Evolutionary conservation across 345 rosid genomes (phyloP).

Genomic region (Rhodomyrtus tomentosa): DNA sequence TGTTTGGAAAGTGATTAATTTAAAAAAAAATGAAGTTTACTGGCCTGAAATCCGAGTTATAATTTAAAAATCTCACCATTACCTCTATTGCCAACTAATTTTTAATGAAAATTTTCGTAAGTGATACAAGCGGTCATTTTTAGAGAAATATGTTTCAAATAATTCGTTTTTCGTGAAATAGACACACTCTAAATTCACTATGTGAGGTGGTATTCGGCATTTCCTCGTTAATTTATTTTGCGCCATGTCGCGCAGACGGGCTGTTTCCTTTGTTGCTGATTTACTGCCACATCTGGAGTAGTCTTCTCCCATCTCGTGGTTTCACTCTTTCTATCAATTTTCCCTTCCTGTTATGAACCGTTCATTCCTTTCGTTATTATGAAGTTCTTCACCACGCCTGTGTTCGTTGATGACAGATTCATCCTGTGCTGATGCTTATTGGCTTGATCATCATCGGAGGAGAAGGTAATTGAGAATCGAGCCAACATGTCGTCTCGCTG

Average conservation of each 20-base stretch:
- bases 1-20: not conserved
- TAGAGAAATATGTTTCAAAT: too few relatives aligned
- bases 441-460: constrained; percentile 89
- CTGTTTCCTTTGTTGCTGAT: not conserved
- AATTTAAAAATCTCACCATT: not conserved
- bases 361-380: not conserved
- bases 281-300: not conserved
- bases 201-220: not conserved
- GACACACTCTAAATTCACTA: too few relatives aligned
- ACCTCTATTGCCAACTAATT: not conserved
- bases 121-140: too few relatives aligned
- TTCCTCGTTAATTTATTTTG: not conserved
- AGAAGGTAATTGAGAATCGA: constrained; percentile 44
- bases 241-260: not conserved
- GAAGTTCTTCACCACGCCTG: not conserved
- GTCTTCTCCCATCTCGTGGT: not conserved
- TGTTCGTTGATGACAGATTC: constrained; percentile 33
- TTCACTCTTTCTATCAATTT: not conserved
- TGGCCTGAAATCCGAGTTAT: not conserved
- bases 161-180: too few relatives aligned
- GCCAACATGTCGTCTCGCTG: not conserved
- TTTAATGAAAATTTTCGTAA: not conserved
- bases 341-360: too few relatives aligned
- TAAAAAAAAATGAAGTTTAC: not conserved
- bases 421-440: constrained; percentile 86